phyloP scores from a whole-genome alignment of 768 basidiomycete genomes.

The Leccinum longicurvipes region DNA sequence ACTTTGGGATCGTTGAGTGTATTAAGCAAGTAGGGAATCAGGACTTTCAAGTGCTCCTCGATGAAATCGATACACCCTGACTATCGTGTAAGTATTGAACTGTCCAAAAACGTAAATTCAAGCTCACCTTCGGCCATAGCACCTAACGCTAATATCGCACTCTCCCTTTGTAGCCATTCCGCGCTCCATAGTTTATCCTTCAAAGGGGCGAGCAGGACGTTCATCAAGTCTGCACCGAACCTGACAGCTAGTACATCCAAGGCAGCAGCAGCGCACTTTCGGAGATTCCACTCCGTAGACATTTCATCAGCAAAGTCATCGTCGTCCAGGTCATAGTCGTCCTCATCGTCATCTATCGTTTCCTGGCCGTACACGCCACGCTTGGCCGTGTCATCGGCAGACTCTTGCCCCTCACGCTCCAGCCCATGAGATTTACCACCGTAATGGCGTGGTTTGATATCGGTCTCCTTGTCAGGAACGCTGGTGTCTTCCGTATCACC shows the following conservation, averaged over 20 bases:
- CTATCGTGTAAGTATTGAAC: slow-evolving; percentile 7
- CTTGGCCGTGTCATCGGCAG: slow-evolving; percentile 36
- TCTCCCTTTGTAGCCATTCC: slow-evolving; percentile 94
- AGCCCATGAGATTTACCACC: slow-evolving; percentile 80
- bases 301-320: slow-evolving; percentile 92
- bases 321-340: slow-evolving; percentile 82
- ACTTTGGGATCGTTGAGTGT: slow-evolving; percentile 92
- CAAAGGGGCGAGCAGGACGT: slow-evolving; percentile 82
- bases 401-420: slow-evolving; percentile 59
- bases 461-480: slow-evolving; percentile 90
- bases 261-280: slow-evolving; percentile 97
- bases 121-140: slow-evolving; percentile 95
- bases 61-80: slow-evolving; percentile 95
- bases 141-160: slow-evolving; percentile 91
- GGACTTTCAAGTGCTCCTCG: slow-evolving; percentile 89
- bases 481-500: slow-evolving; percentile 85
- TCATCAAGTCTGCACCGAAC: slow-evolving; percentile 85
- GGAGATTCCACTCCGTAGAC: slow-evolving; percentile 97
- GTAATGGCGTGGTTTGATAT: slow-evolving; percentile 96
- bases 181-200: slow-evolving; percentile 91
- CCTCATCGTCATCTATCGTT: slow-evolving; percentile 79
- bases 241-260: slow-evolving; percentile 94
- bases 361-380: slow-evolving; percentile 77
- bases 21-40: slow-evolving; percentile 90
- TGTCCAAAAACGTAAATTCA: neutral